These are phyloP conservation scores for Metschnikowia kunwiensis DNA, from an alignment of 805 yeast genomes.

Conservation along the genomic window DNA sequence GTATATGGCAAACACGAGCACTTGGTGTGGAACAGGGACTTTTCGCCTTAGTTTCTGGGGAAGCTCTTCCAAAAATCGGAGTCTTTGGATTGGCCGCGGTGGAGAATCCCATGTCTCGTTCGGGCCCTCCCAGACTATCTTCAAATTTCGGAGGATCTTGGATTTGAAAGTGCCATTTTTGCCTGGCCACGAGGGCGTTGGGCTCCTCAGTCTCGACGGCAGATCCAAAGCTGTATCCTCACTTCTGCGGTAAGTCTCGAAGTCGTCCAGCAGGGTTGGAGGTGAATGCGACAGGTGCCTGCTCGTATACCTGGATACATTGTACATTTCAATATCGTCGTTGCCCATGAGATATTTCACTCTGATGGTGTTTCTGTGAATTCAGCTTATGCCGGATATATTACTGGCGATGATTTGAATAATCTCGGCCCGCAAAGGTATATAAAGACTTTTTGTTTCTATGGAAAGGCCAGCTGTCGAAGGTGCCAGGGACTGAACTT, in stretches of 20 bases:
- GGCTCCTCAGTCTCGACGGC: no score
- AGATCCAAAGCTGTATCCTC: not conserved
- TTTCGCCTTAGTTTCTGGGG: conserved; percentile 38
- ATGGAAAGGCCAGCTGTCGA: no score
- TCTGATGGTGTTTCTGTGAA: not conserved
- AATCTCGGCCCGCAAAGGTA: no score
- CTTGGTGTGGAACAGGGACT: conserved; percentile 25
- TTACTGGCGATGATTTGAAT: no score
- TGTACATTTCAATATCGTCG: conserved; percentile 4
- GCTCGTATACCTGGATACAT: not conserved
- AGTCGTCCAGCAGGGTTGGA: not conserved
- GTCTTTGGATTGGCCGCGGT: conserved; percentile 33
- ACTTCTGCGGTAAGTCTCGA: not conserved
- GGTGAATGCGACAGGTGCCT: conserved; percentile 1
- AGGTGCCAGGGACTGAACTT: no score
- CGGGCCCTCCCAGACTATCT: conserved; percentile 58
- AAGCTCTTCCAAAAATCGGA: conserved; percentile 38
- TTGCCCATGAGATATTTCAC: conserved; percentile 1
- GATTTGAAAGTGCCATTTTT: not conserved
- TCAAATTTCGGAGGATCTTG: not conserved
- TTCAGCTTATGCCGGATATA: no score
- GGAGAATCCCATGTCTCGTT: conserved; percentile 43
- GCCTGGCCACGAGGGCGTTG: not conserved
- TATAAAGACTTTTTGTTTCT: no score
- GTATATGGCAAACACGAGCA: conserved; percentile 36